Percentiles rank a stretch among this genome's conserved stretches.
phyloP scores from a whole-genome alignment of 2,329 filamentous ascomycete genomes.

The Penicillium brevicompactum region DNA sequence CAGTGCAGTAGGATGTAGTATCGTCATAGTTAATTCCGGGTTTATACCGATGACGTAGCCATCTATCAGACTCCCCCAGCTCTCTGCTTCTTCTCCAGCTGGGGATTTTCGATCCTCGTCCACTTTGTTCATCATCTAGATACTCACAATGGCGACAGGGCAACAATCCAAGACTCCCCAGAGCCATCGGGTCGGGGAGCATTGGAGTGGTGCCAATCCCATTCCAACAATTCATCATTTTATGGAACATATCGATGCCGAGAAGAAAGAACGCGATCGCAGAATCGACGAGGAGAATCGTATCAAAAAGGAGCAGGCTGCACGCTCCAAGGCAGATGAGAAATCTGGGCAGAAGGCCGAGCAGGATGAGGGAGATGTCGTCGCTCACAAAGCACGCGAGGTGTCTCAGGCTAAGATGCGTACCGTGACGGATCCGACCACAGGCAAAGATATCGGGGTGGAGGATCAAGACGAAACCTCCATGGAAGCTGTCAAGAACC shows the following conservation, averaged over 20 bases:
- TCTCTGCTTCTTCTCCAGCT: neutral
- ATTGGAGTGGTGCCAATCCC: conserved; percentile 81
- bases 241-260: conserved; percentile 72
- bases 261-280: conserved; percentile 76
- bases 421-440: conserved; percentile 81
- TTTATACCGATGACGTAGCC: conserved; percentile 27
- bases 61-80: neutral
- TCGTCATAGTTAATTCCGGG: conserved; percentile 25
- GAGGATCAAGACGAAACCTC: conserved; percentile 75
- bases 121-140: neutral
- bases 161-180: conserved; percentile 17
- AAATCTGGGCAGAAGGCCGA: conserved; percentile 20
- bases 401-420: conserved; percentile 52
- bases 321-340: conserved; percentile 29
- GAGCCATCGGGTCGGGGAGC: conserved; percentile 58
- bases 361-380: conserved; percentile 47
- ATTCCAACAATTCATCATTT: conserved; percentile 88
- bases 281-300: conserved; percentile 64
- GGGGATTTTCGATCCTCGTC: conserved; percentile 5
- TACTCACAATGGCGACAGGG: conserved; percentile 13
- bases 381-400: conserved; percentile 52
- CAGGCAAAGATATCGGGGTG: conserved; percentile 81
- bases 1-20: conserved; percentile 1
- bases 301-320: conserved; percentile 29
- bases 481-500: conserved; percentile 70